A percentile compares a stretch with the other conserved stretches of the same genome.
These are phyloP conservation scores for Gymnopilus junonius DNA, from an alignment of 768 basidiomycete species.

Conservation along the genomic window DNA sequence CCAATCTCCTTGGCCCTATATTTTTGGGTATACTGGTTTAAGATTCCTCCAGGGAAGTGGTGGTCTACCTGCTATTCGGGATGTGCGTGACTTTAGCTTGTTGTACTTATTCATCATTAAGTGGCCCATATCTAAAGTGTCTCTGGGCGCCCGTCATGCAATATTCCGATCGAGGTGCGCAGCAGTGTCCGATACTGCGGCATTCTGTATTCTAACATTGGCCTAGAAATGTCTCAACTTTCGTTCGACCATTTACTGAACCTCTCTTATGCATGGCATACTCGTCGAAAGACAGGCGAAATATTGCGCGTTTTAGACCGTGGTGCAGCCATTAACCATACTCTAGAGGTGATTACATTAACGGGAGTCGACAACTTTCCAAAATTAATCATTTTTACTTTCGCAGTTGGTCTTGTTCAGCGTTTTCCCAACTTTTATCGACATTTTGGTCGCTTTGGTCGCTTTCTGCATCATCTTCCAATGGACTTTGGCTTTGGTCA, in stretches of 20 bases:
- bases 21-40: slow-evolving; percentile 69
- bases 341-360: slow-evolving; percentile 57
- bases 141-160: slow-evolving; percentile 92
- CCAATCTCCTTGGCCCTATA: slow-evolving; percentile 67
- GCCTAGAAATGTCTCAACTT: slow-evolving; percentile 79
- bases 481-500: slow-evolving; percentile 67
- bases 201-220: background rate
- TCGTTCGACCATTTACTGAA: slow-evolving; percentile 89
- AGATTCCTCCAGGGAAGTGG: slow-evolving; percentile 79
- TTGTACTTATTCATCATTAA: background rate
- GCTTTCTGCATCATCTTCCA: slow-evolving; percentile 68
- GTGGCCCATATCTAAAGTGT: slow-evolving; percentile 38
- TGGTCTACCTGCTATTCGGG: slow-evolving; percentile 71
- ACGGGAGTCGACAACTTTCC: background rate
- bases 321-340: slow-evolving; percentile 85
- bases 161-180: slow-evolving; percentile 72
- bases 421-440: slow-evolving; percentile 81
- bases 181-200: slow-evolving; percentile 9
- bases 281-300: slow-evolving; percentile 83
- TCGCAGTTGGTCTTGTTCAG: slow-evolving; percentile 79
- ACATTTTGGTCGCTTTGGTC: slow-evolving; percentile 72
- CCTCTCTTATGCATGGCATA: slow-evolving; percentile 85
- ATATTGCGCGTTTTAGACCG: slow-evolving; percentile 81
- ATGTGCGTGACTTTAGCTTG: slow-evolving; percentile 38
- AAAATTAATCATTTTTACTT: background rate